Evolutionary conservation across 192 early-diverging fungal genomes (phyloP).

Genomic region (Haplosporangium gracile): DNA sequence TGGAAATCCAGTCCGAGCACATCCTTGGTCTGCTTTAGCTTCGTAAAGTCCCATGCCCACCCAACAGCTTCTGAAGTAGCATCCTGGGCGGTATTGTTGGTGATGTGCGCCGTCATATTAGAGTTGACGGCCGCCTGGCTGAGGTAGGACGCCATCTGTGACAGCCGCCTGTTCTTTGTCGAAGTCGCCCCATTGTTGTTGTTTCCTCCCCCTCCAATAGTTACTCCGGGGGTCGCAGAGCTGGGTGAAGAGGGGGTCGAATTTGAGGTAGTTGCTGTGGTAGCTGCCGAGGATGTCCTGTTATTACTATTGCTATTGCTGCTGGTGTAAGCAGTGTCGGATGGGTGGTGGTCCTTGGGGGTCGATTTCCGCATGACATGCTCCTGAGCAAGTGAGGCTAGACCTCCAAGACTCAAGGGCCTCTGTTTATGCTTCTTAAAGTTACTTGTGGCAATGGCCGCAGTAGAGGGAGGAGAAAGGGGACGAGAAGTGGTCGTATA

Average conservation of each 20-base stretch:
- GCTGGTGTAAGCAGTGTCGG: neutral
- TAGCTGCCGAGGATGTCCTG: neutral
- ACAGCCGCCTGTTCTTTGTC: constrained; percentile 26
- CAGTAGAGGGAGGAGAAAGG: neutral
- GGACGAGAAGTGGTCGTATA: neutral
- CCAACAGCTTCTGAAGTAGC: constrained; percentile 21
- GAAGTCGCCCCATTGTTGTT: constrained; percentile 1
- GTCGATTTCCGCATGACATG: constrained; percentile 38
- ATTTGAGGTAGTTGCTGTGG: neutral
- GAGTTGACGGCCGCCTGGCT: constrained; percentile 47
- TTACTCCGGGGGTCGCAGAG: neutral
- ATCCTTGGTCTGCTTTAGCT: constrained; percentile 51
- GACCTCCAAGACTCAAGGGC: constrained; percentile 45
- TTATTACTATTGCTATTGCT: neutral
- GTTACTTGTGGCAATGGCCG: neutral
- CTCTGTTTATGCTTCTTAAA: constrained; percentile 39
- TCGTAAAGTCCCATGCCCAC: constrained; percentile 47
- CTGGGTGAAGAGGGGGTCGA: constrained; percentile 22
- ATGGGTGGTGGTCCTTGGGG: constrained; percentile 11
- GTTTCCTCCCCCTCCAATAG: neutral
- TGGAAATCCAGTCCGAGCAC: constrained; percentile 43
- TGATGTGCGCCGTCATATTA: constrained; percentile 28
- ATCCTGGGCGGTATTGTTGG: constrained; percentile 7
- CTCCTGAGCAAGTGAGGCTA: constrained; percentile 47
- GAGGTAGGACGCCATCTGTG: constrained; percentile 44